A percentile compares a stretch with the other conserved stretches of the same genome.
Evolutionary conservation across 768 basidiomycete genomes (phyloP).

Genomic region (Suillus spraguei): DNA sequence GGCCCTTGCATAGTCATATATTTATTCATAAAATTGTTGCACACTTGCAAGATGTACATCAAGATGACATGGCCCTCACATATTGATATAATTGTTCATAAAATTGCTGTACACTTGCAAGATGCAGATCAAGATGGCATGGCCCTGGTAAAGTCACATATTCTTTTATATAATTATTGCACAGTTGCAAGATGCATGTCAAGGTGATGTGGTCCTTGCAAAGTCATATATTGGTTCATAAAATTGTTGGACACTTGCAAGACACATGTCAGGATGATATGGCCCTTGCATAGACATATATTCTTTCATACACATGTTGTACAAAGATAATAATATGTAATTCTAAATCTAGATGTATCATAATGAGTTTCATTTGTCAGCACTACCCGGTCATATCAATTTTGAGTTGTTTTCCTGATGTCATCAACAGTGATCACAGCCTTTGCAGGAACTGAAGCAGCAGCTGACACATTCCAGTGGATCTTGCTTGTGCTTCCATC

Average conservation of each 20-base stretch:
- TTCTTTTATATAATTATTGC: neutral
- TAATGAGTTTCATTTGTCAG: neutral
- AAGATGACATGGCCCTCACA: too few species aligned
- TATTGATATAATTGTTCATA: too few species aligned
- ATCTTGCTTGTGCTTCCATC: too few species aligned
- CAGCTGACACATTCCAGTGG: too few species aligned
- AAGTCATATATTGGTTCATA: neutral
- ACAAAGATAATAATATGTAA: constrained; percentile 6
- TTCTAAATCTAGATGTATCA: neutral
- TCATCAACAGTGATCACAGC: too few species aligned
- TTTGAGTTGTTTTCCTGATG: too few species aligned
- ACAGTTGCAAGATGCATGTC: neutral
- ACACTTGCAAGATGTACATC: too few species aligned
- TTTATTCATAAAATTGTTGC: neutral
- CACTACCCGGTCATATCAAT: neutral
- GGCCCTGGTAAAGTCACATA: neutral
- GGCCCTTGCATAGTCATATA: neutral
- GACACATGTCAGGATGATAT: too few species aligned
- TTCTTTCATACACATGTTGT: constrained; percentile 8
- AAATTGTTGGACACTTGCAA: too few species aligned
- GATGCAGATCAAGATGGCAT: too few species aligned
- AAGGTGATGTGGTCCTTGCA: neutral
- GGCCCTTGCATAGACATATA: too few species aligned
- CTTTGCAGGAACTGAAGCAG: too few species aligned
- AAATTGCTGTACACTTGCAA: neutral